Percentiles rank a stretch among this genome's conserved stretches.
Evolutionary conservation across 129 eudicot species (phyloP).

Genomic region (sunflower (Helianthus annuus)): HanXRQr2.0-SUNRISE NC_035438.2:116722681-116723180

Average conservation of each 20-base stretch:
- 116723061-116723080: background rate
- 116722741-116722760: too few relatives aligned
- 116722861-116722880: slow-evolving; percentile 6
- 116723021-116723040: slow-evolving; percentile 6
- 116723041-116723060: background rate
- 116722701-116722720: too few relatives aligned
- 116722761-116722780: background rate
- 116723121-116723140: slow-evolving; percentile 19
- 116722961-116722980: slow-evolving; percentile 1
- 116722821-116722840: slow-evolving; percentile 5
- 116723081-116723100: background rate
- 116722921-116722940: background rate
- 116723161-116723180: slow-evolving; percentile 91
- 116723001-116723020: background rate
- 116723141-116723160: slow-evolving; percentile 90
- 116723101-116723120: slow-evolving; percentile 23
- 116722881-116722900: slow-evolving; percentile 1
- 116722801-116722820: background rate
- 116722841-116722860: background rate
- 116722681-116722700: too few relatives aligned
- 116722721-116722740: too few relatives aligned
- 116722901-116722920: background rate
- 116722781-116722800: slow-evolving; percentile 6
- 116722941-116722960: background rate
- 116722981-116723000: background rate